Evolutionary conservation across 352 stramenopile genomes (phyloP), one percentile per base, ranked within the genome.

Genomic region (Pythium vanterpoolii): DNA sequence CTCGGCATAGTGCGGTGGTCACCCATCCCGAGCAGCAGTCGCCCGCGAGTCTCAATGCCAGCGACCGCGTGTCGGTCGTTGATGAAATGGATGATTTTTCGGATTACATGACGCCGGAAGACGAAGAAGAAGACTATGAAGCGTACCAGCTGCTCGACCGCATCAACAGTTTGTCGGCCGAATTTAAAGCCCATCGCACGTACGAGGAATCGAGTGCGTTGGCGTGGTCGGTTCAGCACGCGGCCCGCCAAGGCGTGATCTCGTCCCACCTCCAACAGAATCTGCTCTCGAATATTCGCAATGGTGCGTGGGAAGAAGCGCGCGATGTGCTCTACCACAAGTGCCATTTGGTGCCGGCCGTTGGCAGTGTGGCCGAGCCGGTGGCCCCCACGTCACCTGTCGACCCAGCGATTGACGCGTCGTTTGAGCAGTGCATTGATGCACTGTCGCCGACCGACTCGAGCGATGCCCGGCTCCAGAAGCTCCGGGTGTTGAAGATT

Each of bases 271-370:
- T 90, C 64, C 76, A 89, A 46, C 80, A 89, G 49, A 90, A 87
- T 43, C 45, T 93, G 53, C 56, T 81, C 5, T 21, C 72, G 2
- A 89, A 76, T 36, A 89, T 93, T 45, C 73, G 77, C 21, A 63
- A 74, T 7, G 80, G 80, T 6, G 66, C 72, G 19, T 69, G 85
- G 26, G 81, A 90, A 38, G 79, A 93, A 64, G 82, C 74, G 0
- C 74, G 81, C 5, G 84, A 93, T 44, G 81, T 93, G n/a, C 46
- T 93, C 56, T 91, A 93, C 57, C 81, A 90, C 66, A 90, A 90
- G 26, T 90, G 74, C 27, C 82, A 93, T 55, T 49, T 91, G 27
- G 69, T 87, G 3, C 82, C 84, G n/a, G 81, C 84, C 1, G 84
- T 93, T 9, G 76, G 76, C 5, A 84, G 77, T 42, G 71, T 89